Percentiles rank a stretch among this genome's conserved stretches.
Conservation (phyloP, 176 grass and related monocot species). For the Canna indica region DNA sequence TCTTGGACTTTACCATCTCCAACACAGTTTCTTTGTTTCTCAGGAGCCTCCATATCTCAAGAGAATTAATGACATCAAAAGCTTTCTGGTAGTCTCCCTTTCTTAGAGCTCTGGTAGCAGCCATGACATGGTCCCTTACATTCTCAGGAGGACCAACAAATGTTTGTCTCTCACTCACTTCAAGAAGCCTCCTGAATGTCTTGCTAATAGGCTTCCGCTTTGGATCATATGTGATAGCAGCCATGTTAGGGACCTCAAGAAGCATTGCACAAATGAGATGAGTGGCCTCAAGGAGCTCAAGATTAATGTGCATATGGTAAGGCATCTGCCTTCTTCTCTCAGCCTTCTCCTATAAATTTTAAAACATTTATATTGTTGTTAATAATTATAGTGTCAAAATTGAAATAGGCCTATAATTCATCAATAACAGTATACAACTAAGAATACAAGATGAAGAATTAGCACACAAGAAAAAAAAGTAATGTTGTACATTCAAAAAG, state of each 20-base stretch:
- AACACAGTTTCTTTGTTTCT: slow-evolving; percentile 68
- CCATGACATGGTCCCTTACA: slow-evolving; percentile 88
- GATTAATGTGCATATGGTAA: slow-evolving; percentile 99
- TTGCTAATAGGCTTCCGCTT: slow-evolving; percentile 64
- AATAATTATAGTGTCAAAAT: no score
- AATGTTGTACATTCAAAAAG: neutral
- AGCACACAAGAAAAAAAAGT: no score
- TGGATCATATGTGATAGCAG: slow-evolving; percentile 50
- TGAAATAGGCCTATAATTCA: no score
- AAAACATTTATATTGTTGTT: no score
- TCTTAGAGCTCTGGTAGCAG: slow-evolving; percentile 62
- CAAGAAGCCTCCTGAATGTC: slow-evolving; percentile 89
- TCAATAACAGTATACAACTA: no score
- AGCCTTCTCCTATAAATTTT: slow-evolving; percentile 91
- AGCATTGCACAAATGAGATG: slow-evolving; percentile 93
- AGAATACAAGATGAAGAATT: no score
- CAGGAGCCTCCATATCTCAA: slow-evolving; percentile 88
- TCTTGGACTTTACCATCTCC: slow-evolving; percentile 76
- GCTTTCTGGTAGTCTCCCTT: slow-evolving; percentile 64
- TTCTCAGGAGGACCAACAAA: slow-evolving; percentile 91
- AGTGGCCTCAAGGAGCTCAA: slow-evolving; percentile 86
- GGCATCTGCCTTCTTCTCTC: slow-evolving; percentile 97
- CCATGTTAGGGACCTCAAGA: slow-evolving; percentile 88
- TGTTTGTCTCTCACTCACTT: slow-evolving; percentile 78
- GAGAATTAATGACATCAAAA: slow-evolving; percentile 47